Evolutionary conservation across 805 yeast genomes (phyloP), one percentile per base, ranked within the genome.

Genomic region (Kodamaea fukazawae): DNA sequence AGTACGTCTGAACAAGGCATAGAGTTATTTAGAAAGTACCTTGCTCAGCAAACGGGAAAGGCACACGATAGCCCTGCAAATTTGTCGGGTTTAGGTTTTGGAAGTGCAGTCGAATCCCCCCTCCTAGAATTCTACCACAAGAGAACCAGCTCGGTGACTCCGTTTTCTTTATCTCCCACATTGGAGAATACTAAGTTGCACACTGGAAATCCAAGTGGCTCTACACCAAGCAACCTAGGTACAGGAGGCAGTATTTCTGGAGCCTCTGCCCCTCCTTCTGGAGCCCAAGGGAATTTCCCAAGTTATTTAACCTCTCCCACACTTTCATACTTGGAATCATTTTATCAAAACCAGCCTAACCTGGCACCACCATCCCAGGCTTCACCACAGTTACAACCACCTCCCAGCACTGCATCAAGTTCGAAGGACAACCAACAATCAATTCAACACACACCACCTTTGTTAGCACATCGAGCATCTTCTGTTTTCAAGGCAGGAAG

Each of bases 91-190:
- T 32, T 29, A 36, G 48, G 36, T 17, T 29, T 27, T 12, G 39
- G 23, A 6, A 31, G 31, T 18, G 40, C 35, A 33, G 33, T 32
- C 1, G 66, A 60, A 26, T 55, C 65, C 8, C 65, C 65, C 3
- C 27, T 54, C 20, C 39, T 46, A n/a, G 62, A 56, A 18, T 41
- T 37, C 17, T 29, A 43, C 18, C 70, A 61, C 36, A 65, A 64
- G 42, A 51, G 73, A 36, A 59, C 60, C n/a, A 56, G 53, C 37
- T 67, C 75, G 4, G 70, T 70, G 11, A 70, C 74, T 4, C 75
- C 75, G 7, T 69, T 70, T 38, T 61, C 73, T 3, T 53, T 71
- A 25, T 65, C 74, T 0, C 76, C 76, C 0, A 59, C 60, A 2
- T 35, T 61, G 9, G 76, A 69, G 17, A 45, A 45, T 31, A 40